These are phyloP conservation scores for Yamadazyma atmosphaerica DNA, from an alignment of 1,139 yeast genomes.

Conservation along the genomic window DNA sequence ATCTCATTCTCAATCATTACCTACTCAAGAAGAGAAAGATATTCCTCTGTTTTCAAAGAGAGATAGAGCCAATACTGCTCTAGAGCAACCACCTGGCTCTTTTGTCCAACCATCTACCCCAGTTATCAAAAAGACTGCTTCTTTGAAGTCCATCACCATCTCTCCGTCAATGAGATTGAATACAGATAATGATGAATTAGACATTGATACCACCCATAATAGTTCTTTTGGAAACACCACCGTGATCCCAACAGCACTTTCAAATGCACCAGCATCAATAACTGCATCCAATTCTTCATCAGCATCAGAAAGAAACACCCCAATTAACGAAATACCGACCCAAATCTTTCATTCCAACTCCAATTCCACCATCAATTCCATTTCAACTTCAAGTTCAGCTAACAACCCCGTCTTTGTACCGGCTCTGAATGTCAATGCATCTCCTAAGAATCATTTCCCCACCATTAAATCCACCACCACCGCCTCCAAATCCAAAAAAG, in stretches of 20 bases:
- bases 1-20: constrained; percentile 39
- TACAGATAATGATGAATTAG: constrained; percentile 12
- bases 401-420: background rate
- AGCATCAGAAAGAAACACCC: constrained; percentile 2
- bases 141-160: constrained; percentile 40
- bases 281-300: constrained; percentile 3
- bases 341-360: background rate
- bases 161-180: constrained; percentile 34
- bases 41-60: constrained; percentile 10
- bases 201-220: constrained; percentile 10
- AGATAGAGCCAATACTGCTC: constrained; percentile 17
- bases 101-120: constrained; percentile 19
- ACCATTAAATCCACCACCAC: constrained; percentile 7
- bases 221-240: no score
- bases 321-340: background rate
- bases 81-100: constrained; percentile 11
- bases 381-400: background rate
- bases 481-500: constrained; percentile 11
- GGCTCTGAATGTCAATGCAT: constrained; percentile 8
- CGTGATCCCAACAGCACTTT: background rate
- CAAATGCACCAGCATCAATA: background rate
- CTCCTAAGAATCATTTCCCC: constrained; percentile 15
- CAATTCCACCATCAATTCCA: constrained; percentile 1
- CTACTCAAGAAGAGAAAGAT: constrained; percentile 19
- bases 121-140: constrained; percentile 28